A percentile compares a stretch with the other conserved stretches of the same genome.
phyloP scores from a whole-genome alignment of 441 rosid genomes.

The Pelargonium cotyledonis region DNA sequence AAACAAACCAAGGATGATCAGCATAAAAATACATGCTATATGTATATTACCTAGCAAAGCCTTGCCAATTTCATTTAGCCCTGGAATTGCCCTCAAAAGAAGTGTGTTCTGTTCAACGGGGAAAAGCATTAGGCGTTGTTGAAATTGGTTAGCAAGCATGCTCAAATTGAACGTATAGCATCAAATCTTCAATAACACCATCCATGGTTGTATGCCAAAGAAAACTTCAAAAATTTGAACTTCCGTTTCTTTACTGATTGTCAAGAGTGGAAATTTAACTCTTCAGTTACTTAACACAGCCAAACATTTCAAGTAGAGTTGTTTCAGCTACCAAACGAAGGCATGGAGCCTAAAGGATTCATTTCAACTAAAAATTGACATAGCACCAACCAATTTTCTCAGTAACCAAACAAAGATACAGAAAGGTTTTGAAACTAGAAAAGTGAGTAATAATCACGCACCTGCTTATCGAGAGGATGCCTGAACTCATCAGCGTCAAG shows the following conservation, averaged over 20 bases:
- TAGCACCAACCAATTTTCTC: background rate
- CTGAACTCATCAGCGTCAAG: conserved; percentile 96
- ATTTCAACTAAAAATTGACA: background rate
- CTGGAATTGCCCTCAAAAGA: conserved; percentile 78
- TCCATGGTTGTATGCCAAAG: background rate
- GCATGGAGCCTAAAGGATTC: background rate
- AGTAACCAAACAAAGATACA: too few relatives aligned
- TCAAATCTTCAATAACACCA: background rate
- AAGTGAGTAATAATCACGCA: conserved; percentile 9
- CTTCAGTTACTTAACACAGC: background rate
- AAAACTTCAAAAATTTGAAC: too few relatives aligned
- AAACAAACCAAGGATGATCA: background rate
- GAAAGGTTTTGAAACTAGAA: background rate
- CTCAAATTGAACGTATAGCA: background rate
- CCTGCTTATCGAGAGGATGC: conserved; percentile 92
- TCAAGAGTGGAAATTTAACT: background rate
- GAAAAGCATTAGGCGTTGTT: background rate
- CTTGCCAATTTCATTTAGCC: conserved; percentile 70
- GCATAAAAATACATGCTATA: background rate
- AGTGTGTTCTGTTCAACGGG: conserved; percentile 60
- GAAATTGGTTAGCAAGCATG: background rate
- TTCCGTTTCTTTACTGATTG: too few relatives aligned
- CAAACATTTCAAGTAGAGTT: background rate
- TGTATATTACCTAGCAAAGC: conserved; percentile 56
- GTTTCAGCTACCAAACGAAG: too few relatives aligned